phyloP scores from a whole-genome alignment of 1,284 basidiomycete genomes.

The Cryptococcus sp. region DNA sequence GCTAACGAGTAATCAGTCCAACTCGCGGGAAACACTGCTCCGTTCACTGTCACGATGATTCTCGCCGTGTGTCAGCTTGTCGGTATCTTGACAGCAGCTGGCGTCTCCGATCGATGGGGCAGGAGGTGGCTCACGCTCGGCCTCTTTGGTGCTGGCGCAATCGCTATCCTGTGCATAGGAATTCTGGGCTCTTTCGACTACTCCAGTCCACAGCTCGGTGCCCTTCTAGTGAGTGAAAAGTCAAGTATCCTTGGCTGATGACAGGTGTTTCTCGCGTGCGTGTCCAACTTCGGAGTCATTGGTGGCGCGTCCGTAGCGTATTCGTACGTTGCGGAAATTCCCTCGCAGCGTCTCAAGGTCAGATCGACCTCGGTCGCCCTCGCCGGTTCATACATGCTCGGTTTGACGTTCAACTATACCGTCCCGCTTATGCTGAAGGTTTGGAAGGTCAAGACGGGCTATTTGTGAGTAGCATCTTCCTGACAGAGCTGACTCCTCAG shows the following conservation, averaged over 20 bases:
- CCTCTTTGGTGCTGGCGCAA: conserved; percentile 25
- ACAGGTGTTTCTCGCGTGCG: conserved; percentile 25
- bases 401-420: conserved; percentile 27
- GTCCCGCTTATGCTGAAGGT: conserved; percentile 30
- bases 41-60: conserved; percentile 34
- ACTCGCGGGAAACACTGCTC: conserved; percentile 19
- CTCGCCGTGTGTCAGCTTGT: conserved; percentile 18
- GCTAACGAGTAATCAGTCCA: conserved; percentile 3
- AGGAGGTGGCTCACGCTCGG: conserved; percentile 31
- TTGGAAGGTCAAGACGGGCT: conserved; percentile 32
- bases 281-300: conserved; percentile 30
- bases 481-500: not conserved
- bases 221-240: conserved; percentile 14
- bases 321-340: conserved; percentile 32
- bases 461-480: conserved; percentile 27
- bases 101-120: conserved; percentile 31
- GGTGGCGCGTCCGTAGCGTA: conserved; percentile 26
- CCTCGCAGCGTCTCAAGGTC: conserved; percentile 25
- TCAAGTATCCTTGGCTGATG: not conserved
- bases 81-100: conserved; percentile 18
- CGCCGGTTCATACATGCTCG: conserved; percentile 5
- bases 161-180: conserved; percentile 24
- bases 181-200: conserved; percentile 35
- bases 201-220: conserved; percentile 19
- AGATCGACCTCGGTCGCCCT: conserved; percentile 25